A percentile compares a stretch with the other conserved stretches of the same genome.
Conservation (phyloP, 768 basidiomycete genomes). For the Agrocybe pediades region DNA sequence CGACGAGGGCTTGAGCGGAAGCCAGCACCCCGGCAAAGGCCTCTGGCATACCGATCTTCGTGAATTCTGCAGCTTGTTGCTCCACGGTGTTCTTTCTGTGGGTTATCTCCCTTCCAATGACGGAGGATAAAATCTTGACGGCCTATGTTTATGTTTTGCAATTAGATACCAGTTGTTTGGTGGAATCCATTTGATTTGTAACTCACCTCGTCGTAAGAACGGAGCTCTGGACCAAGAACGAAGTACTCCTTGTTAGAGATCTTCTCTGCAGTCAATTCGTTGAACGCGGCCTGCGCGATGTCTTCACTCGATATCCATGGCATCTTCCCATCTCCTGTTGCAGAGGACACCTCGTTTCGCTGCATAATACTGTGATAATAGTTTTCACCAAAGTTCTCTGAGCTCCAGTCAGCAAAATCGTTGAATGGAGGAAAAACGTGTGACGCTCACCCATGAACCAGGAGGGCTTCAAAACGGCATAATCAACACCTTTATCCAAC, state of each 20-base stretch:
- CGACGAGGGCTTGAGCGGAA: too few relatives aligned
- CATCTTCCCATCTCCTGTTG: slow-evolving; percentile 16
- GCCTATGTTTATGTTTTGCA: slow-evolving; percentile 6
- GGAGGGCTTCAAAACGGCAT: slow-evolving; percentile 24
- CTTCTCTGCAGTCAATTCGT: slow-evolving; percentile 20
- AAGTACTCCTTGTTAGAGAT: slow-evolving; percentile 11
- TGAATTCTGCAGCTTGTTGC: too few relatives aligned
- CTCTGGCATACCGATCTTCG: too few relatives aligned
- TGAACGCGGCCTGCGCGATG: too few relatives aligned
- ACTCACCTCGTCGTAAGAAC: slow-evolving; percentile 26
- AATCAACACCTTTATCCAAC: slow-evolving; percentile 26
- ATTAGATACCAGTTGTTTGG: neutral
- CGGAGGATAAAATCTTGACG: slow-evolving; percentile 12
- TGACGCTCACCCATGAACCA: slow-evolving; percentile 23
- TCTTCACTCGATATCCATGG: too few relatives aligned
- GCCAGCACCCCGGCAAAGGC: too few relatives aligned
- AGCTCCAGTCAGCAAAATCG: too few relatives aligned
- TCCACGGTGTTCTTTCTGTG: slow-evolving; percentile 16
- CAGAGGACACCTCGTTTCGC: slow-evolving; percentile 17
- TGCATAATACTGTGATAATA: slow-evolving; percentile 7
- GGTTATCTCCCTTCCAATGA: slow-evolving; percentile 20
- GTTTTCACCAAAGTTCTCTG: slow-evolving; percentile 24
- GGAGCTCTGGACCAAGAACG: slow-evolving; percentile 29
- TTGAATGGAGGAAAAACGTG: slow-evolving; percentile 2
- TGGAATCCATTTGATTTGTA: neutral